A percentile compares a stretch with the other conserved stretches of the same genome.
Evolutionary conservation across 768 basidiomycete species (phyloP).

Genomic region (Hypsizygus marmoreus): DNA sequence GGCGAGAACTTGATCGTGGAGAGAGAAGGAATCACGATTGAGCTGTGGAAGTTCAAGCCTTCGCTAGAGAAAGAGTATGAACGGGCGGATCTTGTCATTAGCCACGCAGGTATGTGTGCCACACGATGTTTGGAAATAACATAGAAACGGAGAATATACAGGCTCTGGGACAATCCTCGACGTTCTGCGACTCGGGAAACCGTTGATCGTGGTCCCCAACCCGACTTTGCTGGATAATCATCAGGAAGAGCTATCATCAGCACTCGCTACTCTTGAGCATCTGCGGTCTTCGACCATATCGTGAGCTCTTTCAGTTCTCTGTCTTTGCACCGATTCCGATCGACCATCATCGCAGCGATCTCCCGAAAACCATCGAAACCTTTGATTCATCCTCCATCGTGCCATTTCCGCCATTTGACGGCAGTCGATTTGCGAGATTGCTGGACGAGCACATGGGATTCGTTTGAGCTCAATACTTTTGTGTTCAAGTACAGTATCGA

Average conservation of each 20-base stretch:
- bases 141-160: conserved; percentile 39
- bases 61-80: conserved; percentile 67
- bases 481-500: not conserved
- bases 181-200: conserved; percentile 71
- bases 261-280: conserved; percentile 59
- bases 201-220: conserved; percentile 89
- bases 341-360: conserved; percentile 37
- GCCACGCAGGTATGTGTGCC: conserved; percentile 79
- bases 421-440: conserved; percentile 62
- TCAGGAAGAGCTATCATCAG: conserved; percentile 83
- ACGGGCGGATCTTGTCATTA: conserved; percentile 78
- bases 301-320: conserved; percentile 43
- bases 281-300: conserved; percentile 55
- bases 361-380: conserved; percentile 53
- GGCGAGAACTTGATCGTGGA: conserved; percentile 28
- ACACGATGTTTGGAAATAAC: conserved; percentile 6
- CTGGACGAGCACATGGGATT: conserved; percentile 85
- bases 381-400: conserved; percentile 47
- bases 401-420: conserved; percentile 71
- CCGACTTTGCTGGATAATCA: conserved; percentile 89
- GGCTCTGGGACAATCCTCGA: conserved; percentile 96
- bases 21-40: conserved; percentile 51
- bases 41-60: conserved; percentile 75
- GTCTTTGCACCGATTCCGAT: not conserved
- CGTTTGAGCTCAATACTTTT: conserved; percentile 17